Percentiles rank a stretch among this genome's conserved stretches.
Evolutionary conservation across 495 filamentous ascomycete genomes (phyloP).

Genomic region (Talaromyces wortmannii): DNA sequence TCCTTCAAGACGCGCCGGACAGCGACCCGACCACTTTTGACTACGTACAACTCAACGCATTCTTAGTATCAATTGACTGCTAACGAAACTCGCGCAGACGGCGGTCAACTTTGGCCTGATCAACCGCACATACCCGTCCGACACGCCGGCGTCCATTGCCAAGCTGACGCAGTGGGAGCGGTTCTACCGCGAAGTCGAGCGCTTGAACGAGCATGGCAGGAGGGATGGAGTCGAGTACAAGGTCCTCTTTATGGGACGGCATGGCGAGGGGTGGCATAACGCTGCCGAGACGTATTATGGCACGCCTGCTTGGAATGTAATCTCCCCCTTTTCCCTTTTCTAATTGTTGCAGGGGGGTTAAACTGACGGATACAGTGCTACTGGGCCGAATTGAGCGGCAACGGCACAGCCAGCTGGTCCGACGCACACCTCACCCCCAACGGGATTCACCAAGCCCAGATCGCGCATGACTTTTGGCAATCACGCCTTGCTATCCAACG

Average conservation of each 20-base stretch:
- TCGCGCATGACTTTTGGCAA: conserved; percentile 59
- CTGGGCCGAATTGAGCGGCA: conserved; percentile 65
- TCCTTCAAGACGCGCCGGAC: conserved; percentile 58
- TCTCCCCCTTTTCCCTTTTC: conserved; percentile 8
- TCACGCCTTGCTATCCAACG: conserved; percentile 38
- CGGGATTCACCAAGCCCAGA: conserved; percentile 56
- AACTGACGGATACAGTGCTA: conserved; percentile 65
- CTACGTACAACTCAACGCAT: conserved; percentile 50
- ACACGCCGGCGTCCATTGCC: conserved; percentile 25
- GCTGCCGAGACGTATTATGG: conserved; percentile 60
- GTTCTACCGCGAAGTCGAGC: conserved; percentile 49
- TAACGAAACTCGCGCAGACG: conserved; percentile 30
- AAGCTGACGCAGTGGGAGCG: conserved; percentile 59
- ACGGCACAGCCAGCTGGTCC: conserved; percentile 57
- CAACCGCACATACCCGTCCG: conserved; percentile 47
- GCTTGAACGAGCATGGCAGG: conserved; percentile 44
- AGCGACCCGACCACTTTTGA: conserved; percentile 61
- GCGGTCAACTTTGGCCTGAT: conserved; percentile 61
- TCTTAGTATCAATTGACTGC: not conserved
- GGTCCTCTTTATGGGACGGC: conserved; percentile 61
- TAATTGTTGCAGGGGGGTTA: conserved; percentile 63
- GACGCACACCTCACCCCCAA: conserved; percentile 60
- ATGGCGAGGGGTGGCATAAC: conserved; percentile 68
- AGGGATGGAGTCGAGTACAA: conserved; percentile 50
- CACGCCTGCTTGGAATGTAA: conserved; percentile 59